A percentile compares a stretch with the other conserved stretches of the same genome.
These are phyloP conservation scores for Capsicum rhomboideum DNA, from an alignment of 257 asterid genomes.

Conservation along the genomic window DNA sequence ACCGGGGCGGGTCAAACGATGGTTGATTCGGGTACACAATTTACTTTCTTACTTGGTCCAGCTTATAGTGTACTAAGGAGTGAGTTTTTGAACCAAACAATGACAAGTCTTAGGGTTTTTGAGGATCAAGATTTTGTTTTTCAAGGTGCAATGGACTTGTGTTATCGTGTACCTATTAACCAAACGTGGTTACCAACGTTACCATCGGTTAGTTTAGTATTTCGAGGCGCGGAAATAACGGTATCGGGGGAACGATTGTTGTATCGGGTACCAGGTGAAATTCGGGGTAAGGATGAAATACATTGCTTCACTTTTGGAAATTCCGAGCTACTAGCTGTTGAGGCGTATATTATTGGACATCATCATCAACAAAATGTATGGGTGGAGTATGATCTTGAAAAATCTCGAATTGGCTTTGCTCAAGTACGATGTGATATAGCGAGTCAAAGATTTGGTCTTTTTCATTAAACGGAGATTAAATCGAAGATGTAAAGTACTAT, in stretches of 20 bases:
- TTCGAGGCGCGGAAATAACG: slow-evolving; percentile 59
- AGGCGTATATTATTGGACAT: slow-evolving; percentile 73
- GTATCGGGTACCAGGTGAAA: slow-evolving; percentile 54
- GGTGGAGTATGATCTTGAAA: slow-evolving; percentile 75
- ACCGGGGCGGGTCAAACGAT: slow-evolving; percentile 98
- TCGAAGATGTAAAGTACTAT: background rate
- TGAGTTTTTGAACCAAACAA: slow-evolving; percentile 53
- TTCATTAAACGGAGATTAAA: background rate
- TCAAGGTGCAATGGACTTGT: slow-evolving; percentile 82
- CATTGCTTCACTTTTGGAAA: slow-evolving; percentile 83
- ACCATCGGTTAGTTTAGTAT: slow-evolving; percentile 63
- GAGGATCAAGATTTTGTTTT: slow-evolving; percentile 74
- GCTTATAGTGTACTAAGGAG: slow-evolving; percentile 49
- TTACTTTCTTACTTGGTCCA: slow-evolving; percentile 81
- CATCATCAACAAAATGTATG: slow-evolving; percentile 80
- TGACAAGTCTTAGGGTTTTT: slow-evolving; percentile 27
- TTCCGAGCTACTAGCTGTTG: slow-evolving; percentile 56
- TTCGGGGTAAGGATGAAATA: slow-evolving; percentile 44
- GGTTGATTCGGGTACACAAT: slow-evolving; percentile 96
- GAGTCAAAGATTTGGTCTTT: slow-evolving; percentile 46
- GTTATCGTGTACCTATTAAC: slow-evolving; percentile 37
- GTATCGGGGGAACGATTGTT: slow-evolving; percentile 43
- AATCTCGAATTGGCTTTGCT: slow-evolving; percentile 68
- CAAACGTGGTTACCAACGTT: slow-evolving; percentile 28
- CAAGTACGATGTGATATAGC: slow-evolving; percentile 52